These are phyloP conservation scores for Ploettnerulaceae sp. DNA, from an alignment of 2,329 filamentous ascomycete genomes.

Conservation along the genomic window DNA sequence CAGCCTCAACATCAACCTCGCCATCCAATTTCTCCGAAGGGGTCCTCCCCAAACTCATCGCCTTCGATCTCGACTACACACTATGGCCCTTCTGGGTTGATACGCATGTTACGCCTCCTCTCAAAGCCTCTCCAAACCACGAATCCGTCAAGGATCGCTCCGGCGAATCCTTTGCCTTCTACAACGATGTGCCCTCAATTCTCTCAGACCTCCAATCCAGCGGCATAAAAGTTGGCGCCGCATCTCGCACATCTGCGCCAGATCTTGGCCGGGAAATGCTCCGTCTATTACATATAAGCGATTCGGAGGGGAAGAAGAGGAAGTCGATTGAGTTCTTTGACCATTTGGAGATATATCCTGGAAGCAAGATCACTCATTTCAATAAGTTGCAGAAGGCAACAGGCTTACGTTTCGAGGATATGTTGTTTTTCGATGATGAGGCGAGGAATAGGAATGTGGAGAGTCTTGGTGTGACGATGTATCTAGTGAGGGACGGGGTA, in stretches of 20 bases:
- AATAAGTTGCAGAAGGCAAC: slow-evolving; percentile 65
- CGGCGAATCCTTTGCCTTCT: slow-evolving; percentile 67
- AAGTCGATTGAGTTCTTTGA: slow-evolving; percentile 57
- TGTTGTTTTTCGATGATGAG: slow-evolving; percentile 97
- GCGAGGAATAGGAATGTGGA: slow-evolving; percentile 77
- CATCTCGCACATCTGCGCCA: slow-evolving; percentile 75
- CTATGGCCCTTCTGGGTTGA: slow-evolving; percentile 99
- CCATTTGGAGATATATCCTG: slow-evolving; percentile 64
- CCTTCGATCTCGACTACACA: slow-evolving; percentile 97
- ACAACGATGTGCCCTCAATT: slow-evolving; percentile 62
- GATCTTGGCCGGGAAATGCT: slow-evolving; percentile 78
- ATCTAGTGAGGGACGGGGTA: slow-evolving; percentile 74
- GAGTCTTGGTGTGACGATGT: slow-evolving; percentile 62
- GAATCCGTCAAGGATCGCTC: slow-evolving; percentile 45
- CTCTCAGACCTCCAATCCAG: slow-evolving; percentile 49
- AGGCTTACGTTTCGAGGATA: slow-evolving; percentile 69
- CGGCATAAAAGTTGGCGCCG: slow-evolving; percentile 59
- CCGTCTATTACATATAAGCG: slow-evolving; percentile 59
- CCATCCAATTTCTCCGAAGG: slow-evolving; percentile 30
- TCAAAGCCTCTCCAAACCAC: slow-evolving; percentile 48
- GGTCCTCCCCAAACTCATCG: slow-evolving; percentile 56
- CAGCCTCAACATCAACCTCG: slow-evolving; percentile 14
- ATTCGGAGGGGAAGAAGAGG: slow-evolving; percentile 30
- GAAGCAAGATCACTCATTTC: slow-evolving; percentile 83
- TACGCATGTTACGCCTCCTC: slow-evolving; percentile 76